Evolutionary conservation across 2,329 filamentous ascomycete species (phyloP).

Genomic region (Seiridium cupressi): DNA sequence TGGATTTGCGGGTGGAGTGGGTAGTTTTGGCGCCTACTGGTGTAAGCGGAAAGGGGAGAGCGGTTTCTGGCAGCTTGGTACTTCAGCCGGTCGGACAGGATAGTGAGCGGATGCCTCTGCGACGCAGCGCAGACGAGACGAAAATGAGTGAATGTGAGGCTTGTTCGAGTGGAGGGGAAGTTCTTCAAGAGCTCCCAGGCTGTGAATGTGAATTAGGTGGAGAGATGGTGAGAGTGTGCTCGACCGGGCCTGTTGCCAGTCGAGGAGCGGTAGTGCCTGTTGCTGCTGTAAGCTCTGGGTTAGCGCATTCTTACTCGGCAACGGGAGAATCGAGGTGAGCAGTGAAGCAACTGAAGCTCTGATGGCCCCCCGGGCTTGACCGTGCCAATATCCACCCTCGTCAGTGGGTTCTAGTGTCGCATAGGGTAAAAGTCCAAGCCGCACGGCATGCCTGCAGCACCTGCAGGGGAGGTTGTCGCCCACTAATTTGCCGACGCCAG

Average conservation of each 20-base stretch:
- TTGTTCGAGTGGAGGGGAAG: neutral
- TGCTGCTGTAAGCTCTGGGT: neutral
- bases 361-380: neutral
- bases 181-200: neutral
- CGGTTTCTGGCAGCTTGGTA: no score
- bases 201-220: neutral
- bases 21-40: slow-evolving; percentile 5
- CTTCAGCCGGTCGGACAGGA: neutral
- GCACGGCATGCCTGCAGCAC: slow-evolving; percentile 12
- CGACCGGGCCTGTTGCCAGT: neutral
- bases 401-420: slow-evolving; percentile 9
- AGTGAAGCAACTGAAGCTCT: neutral
- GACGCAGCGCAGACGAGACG: neutral
- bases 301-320: slow-evolving; percentile 8
- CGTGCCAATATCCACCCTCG: slow-evolving; percentile 5
- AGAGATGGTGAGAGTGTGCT: neutral
- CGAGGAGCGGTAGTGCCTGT: neutral
- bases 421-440: slow-evolving; percentile 16
- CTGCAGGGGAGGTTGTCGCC: slow-evolving; percentile 11
- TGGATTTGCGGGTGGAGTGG: slow-evolving; percentile 9
- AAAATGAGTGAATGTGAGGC: neutral
- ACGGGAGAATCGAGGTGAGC: neutral
- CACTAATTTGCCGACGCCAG: slow-evolving; percentile 18
- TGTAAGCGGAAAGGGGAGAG: slow-evolving; percentile 4
- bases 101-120: neutral